These are phyloP conservation scores for Verticillium nonalfalfae DNA, from an alignment of 2,329 filamentous ascomycete species.

Conservation along the genomic window DNA sequence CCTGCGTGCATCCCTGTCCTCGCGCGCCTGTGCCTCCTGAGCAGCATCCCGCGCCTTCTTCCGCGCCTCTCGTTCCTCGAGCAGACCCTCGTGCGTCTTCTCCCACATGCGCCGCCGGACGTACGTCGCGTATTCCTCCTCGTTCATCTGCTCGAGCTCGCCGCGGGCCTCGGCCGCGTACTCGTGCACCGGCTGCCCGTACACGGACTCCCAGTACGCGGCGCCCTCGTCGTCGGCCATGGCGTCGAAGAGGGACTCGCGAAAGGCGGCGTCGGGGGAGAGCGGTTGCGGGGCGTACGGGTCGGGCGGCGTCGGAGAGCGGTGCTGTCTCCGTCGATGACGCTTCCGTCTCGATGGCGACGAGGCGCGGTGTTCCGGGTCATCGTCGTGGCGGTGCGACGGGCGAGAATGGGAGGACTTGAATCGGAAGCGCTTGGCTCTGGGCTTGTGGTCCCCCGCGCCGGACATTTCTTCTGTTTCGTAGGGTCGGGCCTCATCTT, in stretches of 20 bases:
- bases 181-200: conserved; percentile 86
- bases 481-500: not conserved
- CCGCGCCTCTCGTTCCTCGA: conserved; percentile 66
- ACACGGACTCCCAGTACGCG: conserved; percentile 92
- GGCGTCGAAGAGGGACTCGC: conserved; percentile 92
- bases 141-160: conserved; percentile 76
- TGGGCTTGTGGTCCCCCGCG: conserved; percentile 7
- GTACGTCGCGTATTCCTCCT: conserved; percentile 85
- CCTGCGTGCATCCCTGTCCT: conserved; percentile 24
- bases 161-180: conserved; percentile 52
- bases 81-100: conserved; percentile 76
- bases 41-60: conserved; percentile 46
- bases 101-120: conserved; percentile 94
- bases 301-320: conserved; percentile 37
- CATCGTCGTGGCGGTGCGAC: conserved; percentile 15
- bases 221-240: conserved; percentile 96
- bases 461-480: not conserved
- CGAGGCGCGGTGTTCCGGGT: conserved; percentile 6
- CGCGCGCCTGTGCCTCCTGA: conserved; percentile 41
- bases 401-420: conserved; percentile 25
- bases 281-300: conserved; percentile 41
- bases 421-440: conserved; percentile 32
- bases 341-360: conserved; percentile 15
- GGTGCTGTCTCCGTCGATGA: conserved; percentile 18
- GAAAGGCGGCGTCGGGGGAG: conserved; percentile 72